Conservation (phyloP, 192 early-diverging fungal genomes). For the Mortierella alpina region DNA sequence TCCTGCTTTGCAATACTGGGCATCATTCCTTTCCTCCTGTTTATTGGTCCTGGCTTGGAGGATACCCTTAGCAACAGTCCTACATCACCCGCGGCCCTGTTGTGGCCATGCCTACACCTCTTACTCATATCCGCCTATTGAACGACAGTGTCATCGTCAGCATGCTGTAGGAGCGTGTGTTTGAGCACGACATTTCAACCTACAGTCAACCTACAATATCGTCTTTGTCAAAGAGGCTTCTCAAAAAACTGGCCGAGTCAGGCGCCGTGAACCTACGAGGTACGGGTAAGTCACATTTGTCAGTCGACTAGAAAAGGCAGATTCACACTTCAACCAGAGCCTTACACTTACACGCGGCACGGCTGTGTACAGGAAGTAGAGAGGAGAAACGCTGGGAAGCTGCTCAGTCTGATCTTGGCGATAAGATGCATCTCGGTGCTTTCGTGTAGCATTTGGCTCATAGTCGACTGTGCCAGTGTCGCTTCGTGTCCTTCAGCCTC, state of each 20-base stretch:
- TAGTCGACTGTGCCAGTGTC: background rate
- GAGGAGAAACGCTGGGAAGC: conserved; percentile 27
- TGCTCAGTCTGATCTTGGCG: conserved; percentile 20
- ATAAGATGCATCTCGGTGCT: conserved; percentile 45
- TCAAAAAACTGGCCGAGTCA: conserved; percentile 10
- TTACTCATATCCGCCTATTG: conserved; percentile 22
- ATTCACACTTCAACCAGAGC: background rate
- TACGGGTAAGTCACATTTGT: background rate
- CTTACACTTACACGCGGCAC: conserved; percentile 28
- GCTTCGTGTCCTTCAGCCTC: background rate
- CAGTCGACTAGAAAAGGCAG: background rate
- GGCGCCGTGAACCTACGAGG: conserved; percentile 24
- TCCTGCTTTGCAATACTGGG: conserved; percentile 8
- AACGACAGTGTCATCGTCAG: background rate
- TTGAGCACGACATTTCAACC: background rate
- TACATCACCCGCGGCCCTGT: conserved; percentile 16
- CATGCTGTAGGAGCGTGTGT: background rate
- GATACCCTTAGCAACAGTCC: conserved; percentile 22
- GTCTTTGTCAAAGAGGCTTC: conserved; percentile 14
- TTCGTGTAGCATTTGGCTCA: conserved; percentile 7
- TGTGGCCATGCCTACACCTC: background rate
- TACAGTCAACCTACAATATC: conserved; percentile 22
- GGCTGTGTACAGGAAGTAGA: conserved; percentile 24
- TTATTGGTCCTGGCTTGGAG: background rate
- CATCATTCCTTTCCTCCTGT: conserved; percentile 13